Conservation (phyloP, 164 flowering plant species). For the Litsea cubeba region DNA sequence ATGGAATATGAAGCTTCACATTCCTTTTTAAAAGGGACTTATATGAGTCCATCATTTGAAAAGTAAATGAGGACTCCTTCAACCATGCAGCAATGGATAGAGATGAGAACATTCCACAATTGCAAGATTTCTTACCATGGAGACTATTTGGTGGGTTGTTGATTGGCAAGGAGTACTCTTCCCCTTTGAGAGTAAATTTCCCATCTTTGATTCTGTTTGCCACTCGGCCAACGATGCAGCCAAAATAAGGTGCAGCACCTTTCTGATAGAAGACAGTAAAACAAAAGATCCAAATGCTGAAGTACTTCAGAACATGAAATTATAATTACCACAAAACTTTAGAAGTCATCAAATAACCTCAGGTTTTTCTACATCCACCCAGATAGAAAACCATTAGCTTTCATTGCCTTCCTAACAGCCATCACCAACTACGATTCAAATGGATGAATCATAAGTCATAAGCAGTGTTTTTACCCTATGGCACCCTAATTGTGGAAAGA, state of each 20-base stretch:
- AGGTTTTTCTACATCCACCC: neutral
- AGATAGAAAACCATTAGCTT: neutral
- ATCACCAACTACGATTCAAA: no score
- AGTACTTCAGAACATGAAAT: neutral
- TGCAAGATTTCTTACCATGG: slow-evolving; percentile 43
- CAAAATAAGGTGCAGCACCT: slow-evolving; percentile 45
- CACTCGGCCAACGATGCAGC: slow-evolving; percentile 78
- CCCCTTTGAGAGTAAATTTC: slow-evolving; percentile 61
- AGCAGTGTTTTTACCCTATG: no score
- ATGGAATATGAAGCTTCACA: no score
- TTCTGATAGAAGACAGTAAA: slow-evolving; percentile 26
- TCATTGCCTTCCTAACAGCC: no score
- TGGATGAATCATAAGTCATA: no score
- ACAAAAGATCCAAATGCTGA: neutral
- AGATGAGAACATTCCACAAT: neutral
- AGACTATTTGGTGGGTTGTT: slow-evolving; percentile 86
- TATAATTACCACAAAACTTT: neutral
- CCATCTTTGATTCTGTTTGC: slow-evolving; percentile 93
- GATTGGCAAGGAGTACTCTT: slow-evolving; percentile 57
- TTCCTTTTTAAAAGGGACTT: no score
- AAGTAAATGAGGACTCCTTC: no score
- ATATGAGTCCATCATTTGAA: no score
- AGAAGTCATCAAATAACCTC: neutral
- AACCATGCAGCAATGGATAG: no score
- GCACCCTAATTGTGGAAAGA: no score